phyloP scores from a whole-genome alignment of 495 filamentous ascomycete genomes.

The Corynascus novoguineensis region DNA sequence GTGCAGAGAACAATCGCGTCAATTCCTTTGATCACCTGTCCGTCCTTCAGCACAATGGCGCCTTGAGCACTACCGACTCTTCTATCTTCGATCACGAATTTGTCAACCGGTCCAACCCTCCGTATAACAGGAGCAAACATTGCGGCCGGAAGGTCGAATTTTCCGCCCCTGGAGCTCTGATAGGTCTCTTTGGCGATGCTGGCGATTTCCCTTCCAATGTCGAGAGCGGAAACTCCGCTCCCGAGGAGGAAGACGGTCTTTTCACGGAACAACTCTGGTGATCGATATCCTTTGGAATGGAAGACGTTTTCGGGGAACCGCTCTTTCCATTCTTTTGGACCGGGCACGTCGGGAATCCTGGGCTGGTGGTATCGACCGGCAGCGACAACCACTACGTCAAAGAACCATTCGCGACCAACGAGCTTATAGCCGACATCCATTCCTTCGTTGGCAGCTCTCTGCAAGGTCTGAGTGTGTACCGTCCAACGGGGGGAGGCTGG shows the following conservation, averaged over 20 bases:
- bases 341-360: slow-evolving; percentile 50
- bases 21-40: slow-evolving; percentile 43
- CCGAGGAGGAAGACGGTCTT: slow-evolving; percentile 57
- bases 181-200: slow-evolving; percentile 45
- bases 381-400: slow-evolving; percentile 55
- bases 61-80: too few relatives aligned
- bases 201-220: slow-evolving; percentile 55
- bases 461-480: slow-evolving; percentile 38
- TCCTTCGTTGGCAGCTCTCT: slow-evolving; percentile 29
- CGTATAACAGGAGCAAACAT: slow-evolving; percentile 24
- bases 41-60: slow-evolving; percentile 25
- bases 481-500: slow-evolving; percentile 49
- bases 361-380: slow-evolving; percentile 56
- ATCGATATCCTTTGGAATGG: slow-evolving; percentile 59
- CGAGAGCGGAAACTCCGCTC: slow-evolving; percentile 53
- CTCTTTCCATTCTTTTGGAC: slow-evolving; percentile 48
- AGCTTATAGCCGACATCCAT: too few relatives aligned
- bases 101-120: background rate
- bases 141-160: slow-evolving; percentile 46
- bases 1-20: slow-evolving; percentile 55
- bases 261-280: slow-evolving; percentile 38
- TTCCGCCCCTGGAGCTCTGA: slow-evolving; percentile 55
- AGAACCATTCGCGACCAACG: slow-evolving; percentile 34
- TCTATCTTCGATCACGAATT: too few relatives aligned
- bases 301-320: slow-evolving; percentile 46